Base-by-base conservation (phyloP, 805 yeast genomes). In the Candida ovalis region DNA sequence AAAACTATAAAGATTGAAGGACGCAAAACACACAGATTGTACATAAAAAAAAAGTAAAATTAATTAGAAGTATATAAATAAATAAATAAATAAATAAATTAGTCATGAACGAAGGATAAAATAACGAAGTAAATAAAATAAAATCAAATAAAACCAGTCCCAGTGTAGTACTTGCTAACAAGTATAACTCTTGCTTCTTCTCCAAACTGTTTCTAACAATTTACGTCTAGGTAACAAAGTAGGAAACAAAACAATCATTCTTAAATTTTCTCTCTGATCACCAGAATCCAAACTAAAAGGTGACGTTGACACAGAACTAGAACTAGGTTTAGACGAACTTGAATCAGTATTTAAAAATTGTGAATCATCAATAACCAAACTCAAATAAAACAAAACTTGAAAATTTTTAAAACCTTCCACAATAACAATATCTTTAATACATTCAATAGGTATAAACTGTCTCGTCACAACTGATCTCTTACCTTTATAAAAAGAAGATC, bases 331-430 rank as follows among this genome's bases (percentile, higher is more conserved):
- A n/a, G n/a, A n/a, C n/a, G n/a, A n/a, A n/a, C n/a, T n/a, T 25
- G 28, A 25, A 25, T 10, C 23, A 9, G 23, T 22, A 22, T 19
- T n/a, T 15, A 15, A n/a, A 30, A 12, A 17, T 18, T 15, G 41
- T 54, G 57, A 33, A 13, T 69, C 72, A 45, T 73, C 73, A 17
- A 82, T 75, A 32, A 86, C 67, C 4, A 86, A 69, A 38, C 84
- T 80, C 61, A 87, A 66, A 58, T 86, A 83, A 61, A 75, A 83
- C 2, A 83, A 70, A 9, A 86, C 88, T 52, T 82, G 82, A 52
- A 81, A 77, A 5, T 84, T 84, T 46, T 73, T 73, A 60, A 88
- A 86, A 0, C 87, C 91, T 63, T 88, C 96, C 60, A 86, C 86
- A 23, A 88, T 81, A 0, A 85, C 77, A 10, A 87, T 63, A 61